phyloP scores from a whole-genome alignment of 2,329 filamentous ascomycete species.

The Dothideomycetidae sp. region DNA sequence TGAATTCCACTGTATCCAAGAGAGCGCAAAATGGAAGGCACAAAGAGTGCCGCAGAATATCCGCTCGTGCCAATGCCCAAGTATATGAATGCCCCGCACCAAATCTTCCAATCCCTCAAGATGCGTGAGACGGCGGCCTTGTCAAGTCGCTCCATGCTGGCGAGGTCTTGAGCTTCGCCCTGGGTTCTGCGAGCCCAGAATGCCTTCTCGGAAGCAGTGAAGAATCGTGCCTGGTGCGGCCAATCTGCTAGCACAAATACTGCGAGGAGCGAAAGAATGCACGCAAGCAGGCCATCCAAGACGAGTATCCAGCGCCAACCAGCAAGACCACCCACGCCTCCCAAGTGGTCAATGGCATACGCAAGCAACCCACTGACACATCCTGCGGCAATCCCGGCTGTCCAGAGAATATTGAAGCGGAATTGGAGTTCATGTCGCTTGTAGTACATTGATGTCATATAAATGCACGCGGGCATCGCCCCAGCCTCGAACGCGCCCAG shows the following conservation, averaged over 20 bases:
- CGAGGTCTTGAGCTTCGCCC: constrained; percentile 24
- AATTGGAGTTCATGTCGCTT: constrained; percentile 30
- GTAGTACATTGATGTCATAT: constrained; percentile 27
- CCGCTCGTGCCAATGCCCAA: constrained; percentile 31
- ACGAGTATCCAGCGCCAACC: constrained; percentile 23
- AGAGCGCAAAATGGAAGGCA: constrained; percentile 28
- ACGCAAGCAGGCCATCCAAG: constrained; percentile 20
- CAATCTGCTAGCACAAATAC: constrained; percentile 28
- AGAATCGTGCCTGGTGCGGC: constrained; percentile 32
- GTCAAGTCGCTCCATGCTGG: constrained; percentile 40
- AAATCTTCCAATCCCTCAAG: constrained; percentile 35
- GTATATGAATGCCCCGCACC: constrained; percentile 25
- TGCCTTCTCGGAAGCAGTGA: constrained; percentile 32
- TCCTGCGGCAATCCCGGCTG: constrained; percentile 27
- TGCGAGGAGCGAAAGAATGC: constrained; percentile 14
- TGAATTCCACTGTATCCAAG: constrained; percentile 29
- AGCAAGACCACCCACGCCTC: constrained; percentile 19
- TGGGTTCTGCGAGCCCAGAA: constrained; percentile 30
- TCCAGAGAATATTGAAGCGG: constrained; percentile 29
- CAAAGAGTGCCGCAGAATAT: constrained; percentile 30
- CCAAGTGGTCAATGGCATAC: constrained; percentile 22
- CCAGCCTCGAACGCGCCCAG: constrained; percentile 27
- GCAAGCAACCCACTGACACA: constrained; percentile 30
- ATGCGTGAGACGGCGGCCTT: constrained; percentile 34
- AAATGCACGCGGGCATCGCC: constrained; percentile 21